These are phyloP conservation scores for Annulohypoxylon bovei DNA, from an alignment of 495 filamentous ascomycete species.

Conservation along the genomic window DNA sequence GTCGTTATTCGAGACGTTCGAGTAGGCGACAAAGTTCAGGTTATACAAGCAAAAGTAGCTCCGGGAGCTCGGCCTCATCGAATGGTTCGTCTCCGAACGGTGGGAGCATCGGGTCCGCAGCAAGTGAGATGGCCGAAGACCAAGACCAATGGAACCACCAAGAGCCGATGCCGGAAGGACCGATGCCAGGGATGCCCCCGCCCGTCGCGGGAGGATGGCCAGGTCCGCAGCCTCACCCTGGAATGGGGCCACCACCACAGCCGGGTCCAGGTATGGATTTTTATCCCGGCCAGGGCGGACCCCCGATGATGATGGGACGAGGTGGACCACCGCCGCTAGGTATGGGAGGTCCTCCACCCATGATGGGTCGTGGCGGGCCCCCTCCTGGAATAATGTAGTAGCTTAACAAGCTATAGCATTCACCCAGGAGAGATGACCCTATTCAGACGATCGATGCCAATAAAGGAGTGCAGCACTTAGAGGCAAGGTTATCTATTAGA, in stretches of 20 bases:
- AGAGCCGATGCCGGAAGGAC: constrained; percentile 8
- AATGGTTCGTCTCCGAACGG: constrained; percentile 22
- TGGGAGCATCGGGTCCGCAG: constrained; percentile 19
- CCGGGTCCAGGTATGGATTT: constrained; percentile 21
- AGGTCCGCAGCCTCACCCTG: neutral
- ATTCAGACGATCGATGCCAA: neutral
- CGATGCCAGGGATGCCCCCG: constrained; percentile 26
- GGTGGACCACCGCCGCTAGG: constrained; percentile 22
- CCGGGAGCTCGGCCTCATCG: constrained; percentile 21
- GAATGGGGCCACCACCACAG: neutral
- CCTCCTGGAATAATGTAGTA: constrained; percentile 24
- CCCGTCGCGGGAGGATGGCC: constrained; percentile 31
- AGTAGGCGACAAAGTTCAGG: constrained; percentile 25
- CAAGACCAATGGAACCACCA: constrained; percentile 29
- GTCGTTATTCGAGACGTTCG: constrained; percentile 28
- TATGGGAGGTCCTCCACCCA: constrained; percentile 21
- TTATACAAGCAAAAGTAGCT: constrained; percentile 22
- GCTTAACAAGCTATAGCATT: neutral
- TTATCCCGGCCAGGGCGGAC: constrained; percentile 24
- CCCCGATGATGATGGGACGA: constrained; percentile 30
- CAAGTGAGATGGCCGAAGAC: constrained; percentile 22
- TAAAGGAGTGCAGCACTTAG: neutral
- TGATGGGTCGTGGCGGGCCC: constrained; percentile 26
- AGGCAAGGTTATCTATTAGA: no score
- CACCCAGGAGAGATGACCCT: neutral